Evolutionary conservation across 2,329 filamentous ascomycete genomes (phyloP).

Genomic region (Colletotrichum acutatum): DNA sequence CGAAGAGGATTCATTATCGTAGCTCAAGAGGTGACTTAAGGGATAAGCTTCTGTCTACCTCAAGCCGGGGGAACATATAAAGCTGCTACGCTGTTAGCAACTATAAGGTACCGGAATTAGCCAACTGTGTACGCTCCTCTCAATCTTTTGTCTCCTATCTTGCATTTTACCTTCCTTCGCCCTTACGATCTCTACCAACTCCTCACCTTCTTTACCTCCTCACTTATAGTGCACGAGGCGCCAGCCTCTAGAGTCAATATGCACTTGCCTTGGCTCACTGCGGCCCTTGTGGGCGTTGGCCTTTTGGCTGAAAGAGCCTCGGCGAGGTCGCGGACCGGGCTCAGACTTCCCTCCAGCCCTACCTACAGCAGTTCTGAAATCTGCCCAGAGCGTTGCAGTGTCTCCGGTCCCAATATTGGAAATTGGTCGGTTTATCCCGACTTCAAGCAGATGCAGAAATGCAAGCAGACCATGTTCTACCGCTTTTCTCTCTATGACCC

Average conservation of each 20-base stretch:
- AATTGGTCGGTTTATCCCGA: slow-evolving; percentile 43
- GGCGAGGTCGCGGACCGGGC: not conserved
- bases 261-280: not conserved
- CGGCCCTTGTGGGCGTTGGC: slow-evolving; percentile 1
- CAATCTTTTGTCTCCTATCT: no score
- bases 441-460: slow-evolving; percentile 41
- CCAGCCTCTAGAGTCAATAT: not conserved
- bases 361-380: not conserved
- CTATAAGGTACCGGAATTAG: no score
- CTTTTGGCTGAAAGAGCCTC: not conserved
- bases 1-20: no score
- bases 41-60: no score
- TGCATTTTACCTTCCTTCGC: no score
- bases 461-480: slow-evolving; percentile 46
- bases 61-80: no score
- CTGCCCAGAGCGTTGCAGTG: slow-evolving; percentile 39
- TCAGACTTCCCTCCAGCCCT: no score
- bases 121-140: no score
- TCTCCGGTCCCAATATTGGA: slow-evolving; percentile 37
- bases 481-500: slow-evolving; percentile 47
- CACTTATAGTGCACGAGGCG: not conserved
- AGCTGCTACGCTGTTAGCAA: no score
- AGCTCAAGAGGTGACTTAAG: no score
- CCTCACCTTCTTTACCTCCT: not conserved
- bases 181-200: no score